These are phyloP conservation scores for Talaromyces sp. DNA, from an alignment of 2,329 filamentous ascomycete genomes.

Conservation along the genomic window DNA sequence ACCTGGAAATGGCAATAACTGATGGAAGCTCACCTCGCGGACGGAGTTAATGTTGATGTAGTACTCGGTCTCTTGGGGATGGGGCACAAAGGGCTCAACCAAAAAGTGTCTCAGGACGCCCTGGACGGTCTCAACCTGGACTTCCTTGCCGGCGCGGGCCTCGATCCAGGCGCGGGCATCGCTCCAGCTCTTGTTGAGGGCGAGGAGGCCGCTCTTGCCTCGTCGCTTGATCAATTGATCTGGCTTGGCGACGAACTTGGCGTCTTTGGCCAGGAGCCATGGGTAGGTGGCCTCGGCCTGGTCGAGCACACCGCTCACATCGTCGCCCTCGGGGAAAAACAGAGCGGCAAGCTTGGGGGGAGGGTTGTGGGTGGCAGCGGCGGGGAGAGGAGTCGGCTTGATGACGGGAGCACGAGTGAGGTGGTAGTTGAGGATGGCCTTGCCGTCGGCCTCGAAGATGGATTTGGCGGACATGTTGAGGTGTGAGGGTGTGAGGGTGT, in stretches of 20 bases:
- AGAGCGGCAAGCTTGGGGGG: constrained; percentile 85
- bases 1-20: neutral
- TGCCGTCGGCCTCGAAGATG: constrained; percentile 98
- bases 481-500: neutral
- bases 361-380: constrained; percentile 82
- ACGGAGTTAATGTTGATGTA: constrained; percentile 99
- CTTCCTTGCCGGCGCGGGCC: constrained; percentile 82
- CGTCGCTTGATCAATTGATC: constrained; percentile 99
- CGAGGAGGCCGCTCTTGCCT: constrained; percentile 96
- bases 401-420: constrained; percentile 95
- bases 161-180: constrained; percentile 94
- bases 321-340: constrained; percentile 84
- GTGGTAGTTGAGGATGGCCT: constrained; percentile 99
- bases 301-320: constrained; percentile 78
- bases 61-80: constrained; percentile 93
- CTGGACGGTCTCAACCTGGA: constrained; percentile 86
- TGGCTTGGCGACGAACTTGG: constrained; percentile 97
- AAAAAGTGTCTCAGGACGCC: constrained; percentile 92
- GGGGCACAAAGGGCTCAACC: constrained; percentile 96
- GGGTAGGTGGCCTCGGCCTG: constrained; percentile 96
- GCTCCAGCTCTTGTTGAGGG: constrained; percentile 94
- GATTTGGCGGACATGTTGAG: constrained; percentile 86
- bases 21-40: constrained; percentile 73
- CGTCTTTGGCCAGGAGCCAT: constrained; percentile 76
- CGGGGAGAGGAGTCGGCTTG: constrained; percentile 91